Percentiles rank a stretch among this genome's conserved stretches.
These are phyloP conservation scores for Globisporangium parvum DNA, from an alignment of 352 stramenopile genomes.

Conservation along the genomic window DNA sequence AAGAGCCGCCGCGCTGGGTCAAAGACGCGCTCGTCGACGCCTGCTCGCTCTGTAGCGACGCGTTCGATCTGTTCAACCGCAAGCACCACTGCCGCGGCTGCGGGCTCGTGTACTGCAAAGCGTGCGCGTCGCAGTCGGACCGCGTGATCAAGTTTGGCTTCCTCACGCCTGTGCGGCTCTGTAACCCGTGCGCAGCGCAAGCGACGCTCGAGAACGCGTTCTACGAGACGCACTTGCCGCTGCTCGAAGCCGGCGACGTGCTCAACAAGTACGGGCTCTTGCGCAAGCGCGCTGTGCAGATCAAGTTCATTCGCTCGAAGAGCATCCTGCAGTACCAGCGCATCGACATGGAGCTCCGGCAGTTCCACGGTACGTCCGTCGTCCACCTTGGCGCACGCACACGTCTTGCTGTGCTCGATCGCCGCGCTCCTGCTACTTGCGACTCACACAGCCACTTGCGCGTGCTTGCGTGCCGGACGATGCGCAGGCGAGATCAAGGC, in stretches of 20 bases:
- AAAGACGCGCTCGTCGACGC: constrained; percentile 45
- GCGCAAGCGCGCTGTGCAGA: constrained; percentile 42
- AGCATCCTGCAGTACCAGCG: constrained; percentile 75
- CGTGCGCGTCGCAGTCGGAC: constrained; percentile 39
- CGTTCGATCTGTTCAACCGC: constrained; percentile 61
- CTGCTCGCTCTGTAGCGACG: constrained; percentile 37
- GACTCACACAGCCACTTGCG: too few relatives aligned
- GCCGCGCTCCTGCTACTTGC: too few relatives aligned
- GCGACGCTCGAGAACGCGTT: constrained; percentile 55
- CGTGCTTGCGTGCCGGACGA: too few relatives aligned
- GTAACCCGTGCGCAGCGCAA: constrained; percentile 29
- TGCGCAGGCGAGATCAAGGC: constrained; percentile 37
- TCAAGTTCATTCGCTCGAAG: constrained; percentile 54
- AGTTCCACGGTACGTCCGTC: constrained; percentile 28
- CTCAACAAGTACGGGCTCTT: constrained; percentile 70
- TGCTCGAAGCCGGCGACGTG: constrained; percentile 51
- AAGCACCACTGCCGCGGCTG: constrained; percentile 66
- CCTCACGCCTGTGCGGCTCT: constrained; percentile 53
- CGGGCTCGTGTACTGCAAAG: constrained; percentile 49
- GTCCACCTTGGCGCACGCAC: too few relatives aligned
- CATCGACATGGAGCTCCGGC: constrained; percentile 38
- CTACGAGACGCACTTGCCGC: constrained; percentile 53
- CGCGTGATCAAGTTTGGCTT: constrained; percentile 65
- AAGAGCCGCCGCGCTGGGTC: constrained; percentile 49
- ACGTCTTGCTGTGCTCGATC: too few relatives aligned